phyloP scores from a whole-genome alignment of 768 basidiomycete species.

The Mrakia gelida region DNA sequence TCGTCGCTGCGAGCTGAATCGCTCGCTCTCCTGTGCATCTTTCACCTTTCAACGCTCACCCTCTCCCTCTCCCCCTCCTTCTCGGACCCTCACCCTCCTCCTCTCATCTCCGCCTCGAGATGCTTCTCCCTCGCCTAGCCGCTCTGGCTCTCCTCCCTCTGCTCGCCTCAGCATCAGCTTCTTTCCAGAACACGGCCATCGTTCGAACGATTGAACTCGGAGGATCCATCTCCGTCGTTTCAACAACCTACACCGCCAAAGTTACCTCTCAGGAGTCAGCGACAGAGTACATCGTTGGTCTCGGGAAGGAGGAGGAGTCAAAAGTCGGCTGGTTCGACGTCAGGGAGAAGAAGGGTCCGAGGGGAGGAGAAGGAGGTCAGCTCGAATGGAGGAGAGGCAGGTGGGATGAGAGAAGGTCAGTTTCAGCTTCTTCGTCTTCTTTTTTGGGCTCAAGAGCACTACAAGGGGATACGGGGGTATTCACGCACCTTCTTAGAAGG shows the following conservation, averaged over 20 bases:
- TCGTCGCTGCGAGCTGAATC: background rate
- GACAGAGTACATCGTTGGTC: conserved; percentile 43
- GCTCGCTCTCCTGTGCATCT: background rate
- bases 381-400: conserved; percentile 1
- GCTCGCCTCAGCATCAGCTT: background rate
- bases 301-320: conserved; percentile 35
- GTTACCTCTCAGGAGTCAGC: conserved; percentile 57
- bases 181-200: conserved; percentile 58
- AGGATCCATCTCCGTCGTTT: conserved; percentile 80
- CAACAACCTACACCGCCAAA: conserved; percentile 80
- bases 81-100: background rate
- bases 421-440: conserved; percentile 28
- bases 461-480: background rate
- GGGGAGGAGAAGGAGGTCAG: conserved; percentile 48
- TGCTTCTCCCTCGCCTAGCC: conserved; percentile 4
- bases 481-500: background rate
- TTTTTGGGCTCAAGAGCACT: background rate
- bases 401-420: conserved; percentile 55
- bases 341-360: conserved; percentile 66
- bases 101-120: conserved; percentile 1
- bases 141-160: conserved; percentile 4
- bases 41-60: background rate
- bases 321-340: conserved; percentile 55
- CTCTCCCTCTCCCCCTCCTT: background rate
- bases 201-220: conserved; percentile 85